Conservation (phyloP, 1,139 yeast genomes). For the Meyerozyma smithsonii region DNA sequence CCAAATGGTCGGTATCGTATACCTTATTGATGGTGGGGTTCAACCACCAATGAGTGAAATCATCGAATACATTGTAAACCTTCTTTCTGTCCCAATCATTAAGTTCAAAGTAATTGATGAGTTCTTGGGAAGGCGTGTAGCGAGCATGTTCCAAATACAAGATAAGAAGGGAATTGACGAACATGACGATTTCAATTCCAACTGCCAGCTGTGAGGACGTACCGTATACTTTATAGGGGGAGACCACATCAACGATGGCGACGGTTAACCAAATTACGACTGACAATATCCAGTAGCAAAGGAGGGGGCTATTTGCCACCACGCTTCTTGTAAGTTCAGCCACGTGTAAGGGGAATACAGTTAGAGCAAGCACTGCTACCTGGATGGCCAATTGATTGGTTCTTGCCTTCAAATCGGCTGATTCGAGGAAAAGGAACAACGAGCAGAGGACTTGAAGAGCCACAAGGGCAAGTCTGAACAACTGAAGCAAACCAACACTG, state of each 20-base stretch:
- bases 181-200: neutral
- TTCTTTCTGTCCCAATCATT: slow-evolving; percentile 26
- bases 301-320: slow-evolving; percentile 29
- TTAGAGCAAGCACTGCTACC: slow-evolving; percentile 3
- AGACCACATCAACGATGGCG: neutral
- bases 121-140: slow-evolving; percentile 43
- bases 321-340: slow-evolving; percentile 30
- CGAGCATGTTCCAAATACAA: slow-evolving; percentile 31
- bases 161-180: slow-evolving; percentile 28
- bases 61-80: slow-evolving; percentile 20
- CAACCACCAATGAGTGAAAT: slow-evolving; percentile 21
- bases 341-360: slow-evolving; percentile 36
- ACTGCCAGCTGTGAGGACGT: neutral
- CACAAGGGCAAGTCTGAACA: neutral
- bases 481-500: neutral
- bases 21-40: slow-evolving; percentile 19
- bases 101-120: slow-evolving; percentile 33
- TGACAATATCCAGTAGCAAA: slow-evolving; percentile 33
- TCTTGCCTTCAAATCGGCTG: neutral
- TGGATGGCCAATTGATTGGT: neutral
- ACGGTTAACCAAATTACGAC: neutral
- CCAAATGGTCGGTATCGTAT: slow-evolving; percentile 17
- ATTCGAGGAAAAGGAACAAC: neutral
- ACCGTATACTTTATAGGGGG: slow-evolving; percentile 1
- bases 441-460: neutral